phyloP scores from a whole-genome alignment of 1,139 yeast genomes.

The Zygotorulaspora mrakii region DNA sequence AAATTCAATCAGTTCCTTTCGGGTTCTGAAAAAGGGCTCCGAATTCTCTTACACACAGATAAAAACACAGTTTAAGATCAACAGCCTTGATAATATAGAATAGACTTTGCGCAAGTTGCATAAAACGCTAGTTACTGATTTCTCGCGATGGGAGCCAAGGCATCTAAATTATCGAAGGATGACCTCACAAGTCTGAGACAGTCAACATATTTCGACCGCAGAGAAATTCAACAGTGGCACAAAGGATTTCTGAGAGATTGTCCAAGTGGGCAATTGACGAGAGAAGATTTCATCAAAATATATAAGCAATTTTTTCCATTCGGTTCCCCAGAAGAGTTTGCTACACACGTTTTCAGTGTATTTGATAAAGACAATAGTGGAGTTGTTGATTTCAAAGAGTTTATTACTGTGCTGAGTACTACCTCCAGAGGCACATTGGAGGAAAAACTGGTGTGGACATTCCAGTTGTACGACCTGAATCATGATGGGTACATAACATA shows the following conservation, averaged over 20 bases:
- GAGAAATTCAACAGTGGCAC: slow-evolving; percentile 97
- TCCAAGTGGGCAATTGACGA: slow-evolving; percentile 83
- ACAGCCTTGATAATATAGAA: too few species aligned
- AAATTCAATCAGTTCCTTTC: too few species aligned
- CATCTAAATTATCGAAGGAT: slow-evolving; percentile 87
- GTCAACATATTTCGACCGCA: slow-evolving; percentile 85
- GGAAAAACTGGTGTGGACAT: slow-evolving; percentile 85
- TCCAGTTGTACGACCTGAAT: slow-evolving; percentile 79
- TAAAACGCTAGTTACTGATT: too few species aligned
- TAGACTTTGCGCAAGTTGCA: too few species aligned
- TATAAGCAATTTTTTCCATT: slow-evolving; percentile 97
- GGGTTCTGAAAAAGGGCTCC: too few species aligned
- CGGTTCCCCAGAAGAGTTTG: slow-evolving; percentile 92
- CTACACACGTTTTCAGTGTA: slow-evolving; percentile 81
- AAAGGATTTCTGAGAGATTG: slow-evolving; percentile 93
- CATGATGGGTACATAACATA: slow-evolving; percentile 71
- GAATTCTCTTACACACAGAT: too few species aligned
- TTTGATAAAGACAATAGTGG: slow-evolving; percentile 84
- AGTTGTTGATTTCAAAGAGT: slow-evolving; percentile 85
- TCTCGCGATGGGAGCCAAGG: slow-evolving; percentile 83
- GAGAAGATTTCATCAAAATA: slow-evolving; percentile 84
- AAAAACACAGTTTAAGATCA: too few species aligned
- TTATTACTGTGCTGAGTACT: slow-evolving; percentile 80
- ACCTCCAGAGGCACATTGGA: slow-evolving; percentile 86
- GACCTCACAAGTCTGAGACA: slow-evolving; percentile 79